phyloP scores from a whole-genome alignment of 2,329 filamentous ascomycete species.

The Rugonectria rugulosa region DNA sequence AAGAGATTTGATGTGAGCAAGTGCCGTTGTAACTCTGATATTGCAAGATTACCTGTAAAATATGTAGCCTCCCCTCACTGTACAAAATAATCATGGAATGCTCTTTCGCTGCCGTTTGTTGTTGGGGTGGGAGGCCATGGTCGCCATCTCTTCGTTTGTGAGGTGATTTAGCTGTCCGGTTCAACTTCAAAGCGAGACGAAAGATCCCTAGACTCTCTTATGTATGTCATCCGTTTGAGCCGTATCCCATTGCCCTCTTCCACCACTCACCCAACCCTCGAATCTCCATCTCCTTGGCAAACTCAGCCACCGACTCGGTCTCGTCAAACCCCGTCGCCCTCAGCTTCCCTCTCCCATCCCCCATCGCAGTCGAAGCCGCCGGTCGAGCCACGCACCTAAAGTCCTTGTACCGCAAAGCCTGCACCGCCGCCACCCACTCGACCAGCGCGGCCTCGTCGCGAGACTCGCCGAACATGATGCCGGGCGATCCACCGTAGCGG shows the following conservation, averaged over 20 bases:
- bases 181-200: too few species aligned
- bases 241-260: constrained; percentile 71
- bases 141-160: too few species aligned
- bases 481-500: constrained; percentile 72
- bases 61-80: background rate
- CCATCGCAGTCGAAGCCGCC: constrained; percentile 15
- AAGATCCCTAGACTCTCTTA: background rate
- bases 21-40: too few species aligned
- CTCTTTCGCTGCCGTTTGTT: too few species aligned
- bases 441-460: constrained; percentile 59
- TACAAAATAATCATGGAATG: too few species aligned
- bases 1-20: too few species aligned
- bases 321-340: constrained; percentile 56
- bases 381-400: constrained; percentile 67
- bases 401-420: constrained; percentile 75
- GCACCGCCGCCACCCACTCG: constrained; percentile 70
- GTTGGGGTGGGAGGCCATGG: too few species aligned
- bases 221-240: constrained; percentile 12
- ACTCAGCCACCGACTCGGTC: constrained; percentile 69
- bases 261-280: constrained; percentile 70
- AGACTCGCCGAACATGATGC: constrained; percentile 81
- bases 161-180: too few species aligned
- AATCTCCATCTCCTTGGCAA: constrained; percentile 67
- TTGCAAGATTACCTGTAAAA: too few species aligned
- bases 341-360: background rate